Evolutionary conservation across 2,329 filamentous ascomycete genomes (phyloP).

Genomic region (Hirsutella minnesotensis): DNA sequence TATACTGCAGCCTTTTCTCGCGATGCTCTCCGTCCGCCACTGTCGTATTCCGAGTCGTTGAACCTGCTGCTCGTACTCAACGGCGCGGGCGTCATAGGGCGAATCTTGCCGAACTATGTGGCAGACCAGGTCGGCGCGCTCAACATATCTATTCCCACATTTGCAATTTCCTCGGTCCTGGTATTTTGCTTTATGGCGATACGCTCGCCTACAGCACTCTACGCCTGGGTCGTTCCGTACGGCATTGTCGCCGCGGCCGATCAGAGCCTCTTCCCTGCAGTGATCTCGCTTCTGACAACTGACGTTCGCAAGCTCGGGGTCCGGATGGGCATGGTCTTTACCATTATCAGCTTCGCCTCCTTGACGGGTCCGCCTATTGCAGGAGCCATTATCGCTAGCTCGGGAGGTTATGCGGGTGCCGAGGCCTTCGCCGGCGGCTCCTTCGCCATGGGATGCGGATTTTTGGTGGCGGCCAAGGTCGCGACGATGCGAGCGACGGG

Average conservation of each 20-base stretch:
- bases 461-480: constrained; percentile 26
- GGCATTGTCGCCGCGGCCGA: constrained; percentile 50
- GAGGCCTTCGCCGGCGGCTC: constrained; percentile 33
- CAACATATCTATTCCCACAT: constrained; percentile 44
- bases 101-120: constrained; percentile 43
- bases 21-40: constrained; percentile 21
- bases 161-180: constrained; percentile 26
- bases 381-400: constrained; percentile 31
- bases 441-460: constrained; percentile 23
- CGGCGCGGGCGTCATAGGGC: constrained; percentile 45
- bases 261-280: constrained; percentile 52
- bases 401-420: constrained; percentile 31
- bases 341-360: constrained; percentile 40
- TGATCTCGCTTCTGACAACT: constrained; percentile 40
- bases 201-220: constrained; percentile 34
- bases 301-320: constrained; percentile 40
- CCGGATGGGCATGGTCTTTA: constrained; percentile 47
- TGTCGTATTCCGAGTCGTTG: constrained; percentile 39
- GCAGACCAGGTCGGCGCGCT: constrained; percentile 48
- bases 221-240: constrained; percentile 49
- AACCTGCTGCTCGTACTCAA: constrained; percentile 55
- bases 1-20: constrained; percentile 41
- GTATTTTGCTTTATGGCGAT: constrained; percentile 50
- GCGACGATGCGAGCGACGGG: constrained; percentile 25
- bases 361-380: constrained; percentile 40